phyloP scores from a whole-genome alignment of 768 basidiomycete species.

The Pisolithus tinctorius region DNA sequence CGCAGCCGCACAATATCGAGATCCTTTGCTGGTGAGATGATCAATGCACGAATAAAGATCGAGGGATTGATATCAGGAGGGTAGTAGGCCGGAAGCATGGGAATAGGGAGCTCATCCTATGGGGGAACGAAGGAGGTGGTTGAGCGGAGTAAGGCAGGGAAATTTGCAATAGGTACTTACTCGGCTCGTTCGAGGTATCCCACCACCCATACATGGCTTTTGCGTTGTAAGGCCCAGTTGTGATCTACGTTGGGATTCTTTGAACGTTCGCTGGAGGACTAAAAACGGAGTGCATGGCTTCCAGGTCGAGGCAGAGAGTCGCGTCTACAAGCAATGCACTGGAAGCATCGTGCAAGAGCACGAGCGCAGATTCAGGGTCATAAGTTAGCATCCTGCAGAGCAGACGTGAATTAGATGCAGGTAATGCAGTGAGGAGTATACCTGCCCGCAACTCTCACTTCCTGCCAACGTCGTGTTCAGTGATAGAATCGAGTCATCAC shows the following conservation, averaged over 20 bases:
- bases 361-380: constrained; percentile 40
- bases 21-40: constrained; percentile 41
- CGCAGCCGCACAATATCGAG: constrained; percentile 31
- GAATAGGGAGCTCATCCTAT: constrained; percentile 36
- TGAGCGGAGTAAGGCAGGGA: constrained; percentile 3
- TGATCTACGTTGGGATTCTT: constrained; percentile 9
- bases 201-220: constrained; percentile 45
- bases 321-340: constrained; percentile 53
- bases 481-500: constrained; percentile 39
- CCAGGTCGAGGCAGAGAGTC: constrained; percentile 41
- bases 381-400: constrained; percentile 49
- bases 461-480: constrained; percentile 33
- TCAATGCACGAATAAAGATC: constrained; percentile 48
- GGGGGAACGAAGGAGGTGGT: constrained; percentile 11
- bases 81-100: constrained; percentile 35
- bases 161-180: constrained; percentile 27
- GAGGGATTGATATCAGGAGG: constrained; percentile 36
- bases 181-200: constrained; percentile 49
- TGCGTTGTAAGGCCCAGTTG: constrained; percentile 49
- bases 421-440: constrained; percentile 13
- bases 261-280: not conserved
- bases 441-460: constrained; percentile 57
- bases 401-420: constrained; percentile 12
- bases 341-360: constrained; percentile 44
- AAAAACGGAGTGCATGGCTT: constrained; percentile 11